Conservation (phyloP, 352 stramenopile species). For the Phytophthora citricola region DNA sequence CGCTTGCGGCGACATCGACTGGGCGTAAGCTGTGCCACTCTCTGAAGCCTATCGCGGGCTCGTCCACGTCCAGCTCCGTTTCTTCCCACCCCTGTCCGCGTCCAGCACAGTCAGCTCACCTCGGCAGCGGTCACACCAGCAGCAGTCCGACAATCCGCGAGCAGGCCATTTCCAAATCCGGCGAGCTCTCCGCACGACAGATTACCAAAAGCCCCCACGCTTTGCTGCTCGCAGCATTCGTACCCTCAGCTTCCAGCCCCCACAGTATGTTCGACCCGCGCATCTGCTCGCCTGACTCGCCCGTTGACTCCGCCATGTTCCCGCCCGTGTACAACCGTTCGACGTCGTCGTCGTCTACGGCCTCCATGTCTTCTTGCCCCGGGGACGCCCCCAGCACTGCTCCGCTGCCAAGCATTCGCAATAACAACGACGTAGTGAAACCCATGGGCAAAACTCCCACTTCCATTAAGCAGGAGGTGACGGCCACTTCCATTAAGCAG, state of each 20-base stretch:
- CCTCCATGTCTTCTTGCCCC: conserved; percentile 28
- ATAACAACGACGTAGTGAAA: conserved; percentile 24
- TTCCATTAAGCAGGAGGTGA: not conserved
- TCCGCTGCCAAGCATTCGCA: conserved; percentile 1
- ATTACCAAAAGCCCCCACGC: conserved; percentile 42
- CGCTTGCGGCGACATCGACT: conserved; percentile 20
- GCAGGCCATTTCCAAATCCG: conserved; percentile 49
- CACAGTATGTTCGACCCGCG: conserved; percentile 42
- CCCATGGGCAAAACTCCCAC: not conserved
- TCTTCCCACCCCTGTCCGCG: conserved; percentile 24
- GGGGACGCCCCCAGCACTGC: conserved; percentile 10
- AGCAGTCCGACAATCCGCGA: not conserved
- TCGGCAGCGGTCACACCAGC: conserved; percentile 10
- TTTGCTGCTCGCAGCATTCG: conserved; percentile 48
- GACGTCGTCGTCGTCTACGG: conserved; percentile 39
- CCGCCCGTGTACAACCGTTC: conserved; percentile 60
- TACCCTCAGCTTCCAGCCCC: conserved; percentile 22
- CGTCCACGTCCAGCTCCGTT: conserved; percentile 31
- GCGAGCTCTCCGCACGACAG: conserved; percentile 47
- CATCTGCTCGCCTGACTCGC: conserved; percentile 54
- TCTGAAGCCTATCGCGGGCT: conserved; percentile 26
- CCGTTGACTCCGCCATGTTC: conserved; percentile 81
- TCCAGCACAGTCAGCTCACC: conserved; percentile 28
- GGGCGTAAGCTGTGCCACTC: conserved; percentile 24
- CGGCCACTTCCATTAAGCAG: conserved; percentile 32